These are phyloP conservation scores for Penicillium sp. DNA, from an alignment of 2,329 filamentous ascomycete genomes.

Conservation along the genomic window DNA sequence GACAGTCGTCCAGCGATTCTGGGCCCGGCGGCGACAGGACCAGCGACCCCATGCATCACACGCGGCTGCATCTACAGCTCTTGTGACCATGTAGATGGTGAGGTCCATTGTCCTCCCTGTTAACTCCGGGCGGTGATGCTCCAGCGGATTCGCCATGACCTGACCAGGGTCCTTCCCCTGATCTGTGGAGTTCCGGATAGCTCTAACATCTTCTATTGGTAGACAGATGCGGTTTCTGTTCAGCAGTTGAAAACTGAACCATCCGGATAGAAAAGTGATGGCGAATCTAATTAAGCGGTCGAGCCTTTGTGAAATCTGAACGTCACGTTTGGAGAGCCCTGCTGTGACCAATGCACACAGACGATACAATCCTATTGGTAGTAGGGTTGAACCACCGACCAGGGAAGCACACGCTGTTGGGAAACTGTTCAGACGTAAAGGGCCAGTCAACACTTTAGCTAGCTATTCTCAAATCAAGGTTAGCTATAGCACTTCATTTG, in stretches of 20 bases:
- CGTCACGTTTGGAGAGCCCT: conserved; percentile 16
- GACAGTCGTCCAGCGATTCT: conserved; percentile 32
- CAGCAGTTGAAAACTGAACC: conserved; percentile 49
- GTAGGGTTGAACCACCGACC: conserved; percentile 51
- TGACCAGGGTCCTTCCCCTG: conserved; percentile 5
- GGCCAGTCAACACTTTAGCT: conserved; percentile 36
- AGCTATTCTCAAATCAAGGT: conserved; percentile 34
- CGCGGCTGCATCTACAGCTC: conserved; percentile 69
- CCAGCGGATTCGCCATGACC: conserved; percentile 6
- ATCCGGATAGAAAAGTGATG: conserved; percentile 50
- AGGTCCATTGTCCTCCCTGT: conserved; percentile 78
- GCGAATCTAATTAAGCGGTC: conserved; percentile 41
- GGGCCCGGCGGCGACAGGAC: conserved; percentile 35
- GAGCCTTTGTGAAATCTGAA: conserved; percentile 16
- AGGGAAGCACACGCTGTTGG: conserved; percentile 53
- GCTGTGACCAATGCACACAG: conserved; percentile 26
- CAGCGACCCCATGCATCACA: conserved; percentile 62
- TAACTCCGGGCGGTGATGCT: conserved; percentile 33
- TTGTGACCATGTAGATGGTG: conserved; percentile 71
- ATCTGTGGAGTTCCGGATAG: conserved; percentile 4
- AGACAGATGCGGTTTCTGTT: conserved; percentile 39
- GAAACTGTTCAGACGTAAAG: conserved; percentile 48
- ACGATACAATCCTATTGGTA: conserved; percentile 36
- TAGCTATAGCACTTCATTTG: conserved; percentile 14
- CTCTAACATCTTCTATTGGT: conserved; percentile 11